Conservation (phyloP, 768 basidiomycete species). For the Russula brevipes region DNA sequence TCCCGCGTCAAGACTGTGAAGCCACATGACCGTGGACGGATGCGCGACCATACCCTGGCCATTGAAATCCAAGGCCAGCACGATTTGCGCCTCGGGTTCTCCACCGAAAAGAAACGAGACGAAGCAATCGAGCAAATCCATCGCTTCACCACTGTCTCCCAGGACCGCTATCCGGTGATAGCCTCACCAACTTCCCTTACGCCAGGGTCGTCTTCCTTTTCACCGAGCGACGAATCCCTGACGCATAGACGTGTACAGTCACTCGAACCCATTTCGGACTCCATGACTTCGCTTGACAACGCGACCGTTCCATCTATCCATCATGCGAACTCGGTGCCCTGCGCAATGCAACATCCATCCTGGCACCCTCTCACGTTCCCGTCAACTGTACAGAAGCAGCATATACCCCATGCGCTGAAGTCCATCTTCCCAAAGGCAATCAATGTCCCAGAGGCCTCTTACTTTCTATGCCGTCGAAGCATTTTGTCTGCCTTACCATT, state of each 20-base stretch:
- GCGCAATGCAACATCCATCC: constrained; percentile 34
- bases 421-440: constrained; percentile 43
- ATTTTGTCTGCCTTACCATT: constrained; percentile 61
- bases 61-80: constrained; percentile 17
- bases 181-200: constrained; percentile 1
- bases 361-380: constrained; percentile 47
- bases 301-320: background rate
- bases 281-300: background rate
- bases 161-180: background rate
- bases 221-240: background rate
- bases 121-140: constrained; percentile 14
- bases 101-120: constrained; percentile 16
- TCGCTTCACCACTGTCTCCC: constrained; percentile 8
- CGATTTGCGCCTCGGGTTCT: constrained; percentile 16
- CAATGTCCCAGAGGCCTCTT: constrained; percentile 41
- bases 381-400: constrained; percentile 31
- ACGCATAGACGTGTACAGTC: background rate
- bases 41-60: constrained; percentile 10
- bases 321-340: background rate
- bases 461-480: constrained; percentile 35
- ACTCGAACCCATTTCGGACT: background rate
- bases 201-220: background rate
- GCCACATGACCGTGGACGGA: background rate
- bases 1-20: constrained; percentile 12
- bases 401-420: constrained; percentile 32